These are phyloP conservation scores for Colletotrichum orbiculare DNA, from an alignment of 2,329 filamentous ascomycete genomes.

Conservation along the genomic window DNA sequence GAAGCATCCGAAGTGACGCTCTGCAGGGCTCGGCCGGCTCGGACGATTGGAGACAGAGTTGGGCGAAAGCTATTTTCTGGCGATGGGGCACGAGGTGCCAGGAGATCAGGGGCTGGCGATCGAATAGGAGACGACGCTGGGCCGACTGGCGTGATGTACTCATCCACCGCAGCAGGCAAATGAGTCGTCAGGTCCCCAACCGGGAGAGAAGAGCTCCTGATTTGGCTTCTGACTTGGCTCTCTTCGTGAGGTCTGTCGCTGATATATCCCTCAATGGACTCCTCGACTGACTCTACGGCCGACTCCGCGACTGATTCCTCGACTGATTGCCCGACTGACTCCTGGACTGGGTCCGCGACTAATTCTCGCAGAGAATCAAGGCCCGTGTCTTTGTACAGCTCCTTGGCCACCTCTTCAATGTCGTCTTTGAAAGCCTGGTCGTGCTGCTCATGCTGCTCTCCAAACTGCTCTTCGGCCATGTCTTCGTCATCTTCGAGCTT, in stretches of 20 bases:
- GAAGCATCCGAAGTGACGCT: slow-evolving; percentile 69
- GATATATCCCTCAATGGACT: not conserved
- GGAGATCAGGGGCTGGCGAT: slow-evolving; percentile 32
- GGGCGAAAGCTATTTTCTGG: slow-evolving; percentile 51
- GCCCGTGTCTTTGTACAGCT: too few relatives aligned
- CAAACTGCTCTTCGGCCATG: too few relatives aligned
- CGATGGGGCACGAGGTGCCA: slow-evolving; percentile 31
- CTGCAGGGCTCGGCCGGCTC: slow-evolving; percentile 66
- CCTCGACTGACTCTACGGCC: not conserved
- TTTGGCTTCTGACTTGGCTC: not conserved
- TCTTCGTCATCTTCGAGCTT: too few relatives aligned
- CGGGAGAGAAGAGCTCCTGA: slow-evolving; percentile 28
- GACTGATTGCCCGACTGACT: not conserved
- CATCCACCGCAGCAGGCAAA: slow-evolving; percentile 13
- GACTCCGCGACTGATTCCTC: not conserved
- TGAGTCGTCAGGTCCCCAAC: slow-evolving; percentile 21
- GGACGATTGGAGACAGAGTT: slow-evolving; percentile 67
- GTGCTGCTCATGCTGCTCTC: too few relatives aligned
- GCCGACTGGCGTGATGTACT: slow-evolving; percentile 49
- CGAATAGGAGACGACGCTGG: slow-evolving; percentile 50
- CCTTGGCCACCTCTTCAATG: too few relatives aligned
- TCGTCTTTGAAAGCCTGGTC: too few relatives aligned
- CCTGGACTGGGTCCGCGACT: not conserved
- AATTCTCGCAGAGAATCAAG: not conserved
- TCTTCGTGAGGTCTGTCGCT: not conserved